Evolutionary conservation across 805 yeast species (phyloP).

Genomic region (Maudiozyma pseudohumilis): DNA sequence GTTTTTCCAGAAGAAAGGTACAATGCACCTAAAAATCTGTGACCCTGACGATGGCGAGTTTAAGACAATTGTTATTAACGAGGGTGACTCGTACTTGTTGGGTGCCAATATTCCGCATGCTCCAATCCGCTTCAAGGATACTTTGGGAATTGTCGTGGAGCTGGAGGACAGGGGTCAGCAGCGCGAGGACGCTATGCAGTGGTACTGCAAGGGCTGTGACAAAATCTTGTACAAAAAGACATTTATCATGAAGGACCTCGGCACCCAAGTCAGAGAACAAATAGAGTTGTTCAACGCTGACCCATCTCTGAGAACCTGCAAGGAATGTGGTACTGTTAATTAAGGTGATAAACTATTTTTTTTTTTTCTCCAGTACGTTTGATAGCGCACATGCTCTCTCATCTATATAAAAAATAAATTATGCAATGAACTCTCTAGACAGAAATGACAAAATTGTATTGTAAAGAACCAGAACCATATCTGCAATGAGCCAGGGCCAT

Average conservation of each 20-base stretch:
- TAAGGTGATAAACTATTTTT: too few species aligned
- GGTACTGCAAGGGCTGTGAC: constrained; percentile 75
- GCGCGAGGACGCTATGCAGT: constrained; percentile 61
- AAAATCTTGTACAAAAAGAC: constrained; percentile 55
- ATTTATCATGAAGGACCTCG: constrained; percentile 72
- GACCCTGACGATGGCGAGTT: constrained; percentile 55
- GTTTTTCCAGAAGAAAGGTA: constrained; percentile 80
- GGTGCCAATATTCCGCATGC: constrained; percentile 84
- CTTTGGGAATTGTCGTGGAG: constrained; percentile 85
- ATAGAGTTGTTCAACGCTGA: constrained; percentile 61
- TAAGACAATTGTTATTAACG: constrained; percentile 62
- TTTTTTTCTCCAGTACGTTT: too few species aligned
- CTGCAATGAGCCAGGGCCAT: too few species aligned
- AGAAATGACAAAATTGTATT: too few species aligned
- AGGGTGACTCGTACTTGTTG: constrained; percentile 80
- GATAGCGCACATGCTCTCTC: too few species aligned
- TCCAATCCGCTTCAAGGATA: constrained; percentile 77
- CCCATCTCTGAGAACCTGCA: constrained; percentile 57
- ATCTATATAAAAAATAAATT: too few species aligned
- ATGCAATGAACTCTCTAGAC: too few species aligned
- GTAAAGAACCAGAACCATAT: too few species aligned
- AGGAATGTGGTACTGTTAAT: constrained; percentile 62
- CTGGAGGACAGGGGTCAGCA: constrained; percentile 72
- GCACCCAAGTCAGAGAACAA: constrained; percentile 82
- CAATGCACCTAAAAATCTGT: constrained; percentile 75